These are phyloP conservation scores for Russula olivacea DNA, from an alignment of 768 basidiomycete species.

Conservation along the genomic window DNA sequence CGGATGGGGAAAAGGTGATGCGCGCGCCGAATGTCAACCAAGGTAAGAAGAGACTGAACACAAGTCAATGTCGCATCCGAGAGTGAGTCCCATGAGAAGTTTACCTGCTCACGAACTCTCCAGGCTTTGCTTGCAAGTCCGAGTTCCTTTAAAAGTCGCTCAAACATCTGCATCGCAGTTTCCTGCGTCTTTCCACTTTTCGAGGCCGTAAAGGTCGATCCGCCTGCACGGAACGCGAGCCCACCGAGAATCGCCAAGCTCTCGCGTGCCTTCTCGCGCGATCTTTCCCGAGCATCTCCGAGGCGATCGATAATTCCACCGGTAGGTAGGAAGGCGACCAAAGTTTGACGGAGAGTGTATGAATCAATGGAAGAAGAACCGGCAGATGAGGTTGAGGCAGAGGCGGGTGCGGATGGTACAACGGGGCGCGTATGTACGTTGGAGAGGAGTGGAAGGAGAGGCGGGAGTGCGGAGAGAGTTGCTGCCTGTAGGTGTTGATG, in stretches of 20 bases:
- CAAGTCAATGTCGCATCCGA: background rate
- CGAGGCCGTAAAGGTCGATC: conserved; percentile 40
- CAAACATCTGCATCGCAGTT: conserved; percentile 63
- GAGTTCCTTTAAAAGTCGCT: conserved; percentile 61
- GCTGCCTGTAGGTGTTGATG: conserved; percentile 80
- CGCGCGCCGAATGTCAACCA: conserved; percentile 66
- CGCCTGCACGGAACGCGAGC: conserved; percentile 57
- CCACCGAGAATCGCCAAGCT: conserved; percentile 69
- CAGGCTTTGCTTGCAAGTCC: conserved; percentile 78
- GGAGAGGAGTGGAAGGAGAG: conserved; percentile 55
- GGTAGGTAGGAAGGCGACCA: conserved; percentile 63
- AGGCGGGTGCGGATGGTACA: conserved; percentile 33
- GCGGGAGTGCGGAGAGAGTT: conserved; percentile 62
- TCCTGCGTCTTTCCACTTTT: conserved; percentile 58
- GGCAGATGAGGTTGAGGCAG: conserved; percentile 46
- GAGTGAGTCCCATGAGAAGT: conserved; percentile 35
- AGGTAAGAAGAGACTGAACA: conserved; percentile 47
- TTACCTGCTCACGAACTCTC: conserved; percentile 82
- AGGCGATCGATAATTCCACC: conserved; percentile 80
- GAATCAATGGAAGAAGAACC: conserved; percentile 46
- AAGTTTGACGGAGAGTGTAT: conserved; percentile 56
- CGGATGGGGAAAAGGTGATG: conserved; percentile 75
- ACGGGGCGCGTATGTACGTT: conserved; percentile 30
- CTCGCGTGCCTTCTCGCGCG: conserved; percentile 70
- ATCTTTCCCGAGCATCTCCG: conserved; percentile 67